A percentile compares a stretch with the other conserved stretches of the same genome.
Evolutionary conservation across 306 rosid species (phyloP).

Genomic region (Vicia faba): DNA sequence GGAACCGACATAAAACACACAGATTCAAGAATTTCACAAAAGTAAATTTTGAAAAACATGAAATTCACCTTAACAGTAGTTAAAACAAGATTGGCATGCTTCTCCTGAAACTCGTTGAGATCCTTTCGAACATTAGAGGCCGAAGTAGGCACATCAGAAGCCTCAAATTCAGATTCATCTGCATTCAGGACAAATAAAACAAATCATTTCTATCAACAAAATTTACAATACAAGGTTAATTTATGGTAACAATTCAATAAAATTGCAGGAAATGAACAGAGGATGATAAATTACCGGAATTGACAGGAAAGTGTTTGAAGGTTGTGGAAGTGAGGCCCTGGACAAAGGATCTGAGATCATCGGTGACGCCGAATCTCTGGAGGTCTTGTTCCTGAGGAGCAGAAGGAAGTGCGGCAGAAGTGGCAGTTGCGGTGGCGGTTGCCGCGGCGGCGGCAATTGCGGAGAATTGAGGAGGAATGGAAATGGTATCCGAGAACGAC

Average conservation of each 20-base stretch:
- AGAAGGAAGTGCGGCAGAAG: constrained; percentile 29
- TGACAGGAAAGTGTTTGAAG: constrained; percentile 75
- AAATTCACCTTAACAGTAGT: constrained; percentile 81
- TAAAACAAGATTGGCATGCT: constrained; percentile 88
- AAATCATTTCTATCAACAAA: background rate
- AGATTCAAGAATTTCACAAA: background rate
- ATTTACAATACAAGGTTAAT: too few species aligned
- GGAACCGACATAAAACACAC: background rate
- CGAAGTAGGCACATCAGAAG: constrained; percentile 57
- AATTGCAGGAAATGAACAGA: background rate
- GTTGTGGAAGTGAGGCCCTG: constrained; percentile 88
- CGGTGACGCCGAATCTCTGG: constrained; percentile 66
- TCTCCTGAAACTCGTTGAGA: constrained; percentile 96
- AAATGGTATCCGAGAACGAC: constrained; percentile 70
- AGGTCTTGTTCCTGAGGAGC: constrained; percentile 54
- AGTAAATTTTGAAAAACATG: background rate
- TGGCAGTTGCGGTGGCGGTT: constrained; percentile 8
- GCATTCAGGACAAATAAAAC: constrained; percentile 23
- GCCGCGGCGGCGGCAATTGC: constrained; percentile 37
- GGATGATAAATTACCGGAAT: constrained; percentile 51
- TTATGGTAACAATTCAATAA: too few species aligned
- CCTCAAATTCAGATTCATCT: constrained; percentile 77
- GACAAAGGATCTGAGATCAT: constrained; percentile 84
- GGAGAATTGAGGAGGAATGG: constrained; percentile 72
- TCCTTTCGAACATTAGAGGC: constrained; percentile 86